A percentile compares a stretch with the other conserved stretches of the same genome.
Conservation (phyloP, 306 rosid genomes). For the Vachellia collinsii region DNA sequence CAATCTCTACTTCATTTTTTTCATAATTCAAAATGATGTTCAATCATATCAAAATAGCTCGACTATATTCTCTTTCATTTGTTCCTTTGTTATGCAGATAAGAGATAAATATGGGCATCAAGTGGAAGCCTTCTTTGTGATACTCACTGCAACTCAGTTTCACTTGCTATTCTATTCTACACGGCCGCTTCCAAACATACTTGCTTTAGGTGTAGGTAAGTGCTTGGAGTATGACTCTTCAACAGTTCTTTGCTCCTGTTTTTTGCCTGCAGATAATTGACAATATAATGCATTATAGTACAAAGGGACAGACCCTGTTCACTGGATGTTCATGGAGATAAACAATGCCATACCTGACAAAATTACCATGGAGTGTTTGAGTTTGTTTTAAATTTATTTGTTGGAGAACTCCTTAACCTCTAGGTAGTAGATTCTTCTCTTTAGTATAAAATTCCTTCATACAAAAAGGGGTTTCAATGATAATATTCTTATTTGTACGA, state of each 20-base stretch:
- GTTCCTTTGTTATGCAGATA: conserved; percentile 55
- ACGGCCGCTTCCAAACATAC: conserved; percentile 87
- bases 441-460: neutral
- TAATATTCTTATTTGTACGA: too few relatives aligned
- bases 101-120: conserved; percentile 80
- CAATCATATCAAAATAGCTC: conserved; percentile 23
- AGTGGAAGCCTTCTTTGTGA: conserved; percentile 85
- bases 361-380: neutral
- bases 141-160: conserved; percentile 73
- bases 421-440: neutral
- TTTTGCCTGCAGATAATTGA: neutral
- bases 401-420: neutral
- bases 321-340: neutral
- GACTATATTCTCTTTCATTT: neutral
- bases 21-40: neutral
- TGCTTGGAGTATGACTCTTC: conserved; percentile 27
- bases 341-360: conserved; percentile 8
- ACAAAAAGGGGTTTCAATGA: too few relatives aligned
- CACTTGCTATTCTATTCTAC: conserved; percentile 44
- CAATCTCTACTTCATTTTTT: neutral
- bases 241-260: conserved; percentile 4
- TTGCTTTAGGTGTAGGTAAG: conserved; percentile 81
- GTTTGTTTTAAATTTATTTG: neutral
- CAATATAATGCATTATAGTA: neutral
- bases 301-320: neutral